Base-by-base conservation (phyloP, 441 rosid genomes). In the Gossypium aridum region DNA sequence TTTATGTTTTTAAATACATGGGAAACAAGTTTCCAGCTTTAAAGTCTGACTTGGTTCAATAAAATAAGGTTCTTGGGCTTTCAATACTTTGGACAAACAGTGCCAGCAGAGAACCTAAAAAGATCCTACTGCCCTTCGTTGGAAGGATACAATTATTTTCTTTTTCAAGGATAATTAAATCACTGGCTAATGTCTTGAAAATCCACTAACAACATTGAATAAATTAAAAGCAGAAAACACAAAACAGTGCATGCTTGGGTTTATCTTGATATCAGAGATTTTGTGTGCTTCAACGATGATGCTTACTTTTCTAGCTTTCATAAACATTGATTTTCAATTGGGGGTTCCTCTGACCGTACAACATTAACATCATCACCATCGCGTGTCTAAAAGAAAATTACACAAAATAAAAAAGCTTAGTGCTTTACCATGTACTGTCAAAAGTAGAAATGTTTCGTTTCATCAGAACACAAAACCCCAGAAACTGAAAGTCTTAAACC, bases 341-440 rank as follows among this genome's bases (percentile, higher is more conserved):
- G 37, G 60, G 25, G 75, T 45, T 72, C 72, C 73, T 71, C 47
- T 17, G 59, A 37, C 78, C 73, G 83, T 77, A 79, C 78, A 59
- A 45, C 2, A 53, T 7, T 7, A 70, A 53, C 62, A 75, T 47
- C 79, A 67, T 47, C 31, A 78, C 47, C 64, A 61, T 37, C 43
- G 43, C 68, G n/a, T 56, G 64, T 70, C 72, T 57, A 62, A 75
- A 82, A 75, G 75, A 69, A 79, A 80, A 22, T 66, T 74, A 77
- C 80, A 75, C 69, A 66, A 75, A 76, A 72, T 16, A 13, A 74
- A 57, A 80, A 66, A 66, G 3, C n/a, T 13, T 23, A 59, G 34
- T 23, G 64, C 79, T 76, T 75, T 78, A 72, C 75, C 78, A 81
- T 83, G 83, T 84, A 80, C 81, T 71, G 88, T 81, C 83, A 73